phyloP scores from a whole-genome alignment of 352 stramenopile species.

The Pythium phragmiticola region DNA sequence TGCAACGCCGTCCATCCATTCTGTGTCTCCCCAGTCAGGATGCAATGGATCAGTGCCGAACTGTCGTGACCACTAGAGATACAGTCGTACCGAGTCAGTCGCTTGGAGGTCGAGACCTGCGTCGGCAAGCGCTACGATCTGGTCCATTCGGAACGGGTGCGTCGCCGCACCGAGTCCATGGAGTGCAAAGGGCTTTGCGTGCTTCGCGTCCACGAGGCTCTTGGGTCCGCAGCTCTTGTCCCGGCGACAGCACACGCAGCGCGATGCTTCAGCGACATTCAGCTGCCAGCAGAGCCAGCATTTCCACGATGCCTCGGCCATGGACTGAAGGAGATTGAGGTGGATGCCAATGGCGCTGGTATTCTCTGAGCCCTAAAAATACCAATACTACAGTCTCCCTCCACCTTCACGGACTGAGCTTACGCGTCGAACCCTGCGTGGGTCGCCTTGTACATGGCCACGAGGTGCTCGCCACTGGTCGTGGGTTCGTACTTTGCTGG shows the following conservation, averaged over 20 bases:
- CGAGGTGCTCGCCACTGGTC: conserved; percentile 72
- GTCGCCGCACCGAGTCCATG: conserved; percentile 31
- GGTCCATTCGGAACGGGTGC: conserved; percentile 28
- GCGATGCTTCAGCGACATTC: conserved; percentile 24
- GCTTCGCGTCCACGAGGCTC: conserved; percentile 18
- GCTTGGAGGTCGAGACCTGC: conserved; percentile 31
- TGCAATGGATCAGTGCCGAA: too few species aligned
- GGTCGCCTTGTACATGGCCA: conserved; percentile 75
- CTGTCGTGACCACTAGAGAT: neutral
- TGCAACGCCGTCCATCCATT: conserved; percentile 37
- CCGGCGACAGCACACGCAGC: conserved; percentile 31
- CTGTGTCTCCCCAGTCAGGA: conserved; percentile 5
- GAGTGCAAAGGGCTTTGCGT: conserved; percentile 32
- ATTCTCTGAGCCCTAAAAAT: neutral
- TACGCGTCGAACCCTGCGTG: conserved; percentile 48
- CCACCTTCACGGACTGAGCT: neutral
- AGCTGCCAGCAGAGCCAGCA: conserved; percentile 45
- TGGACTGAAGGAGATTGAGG: neutral
- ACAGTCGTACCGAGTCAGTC: conserved; percentile 28
- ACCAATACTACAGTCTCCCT: too few species aligned
- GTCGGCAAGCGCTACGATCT: conserved; percentile 24
- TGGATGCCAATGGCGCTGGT: neutral
- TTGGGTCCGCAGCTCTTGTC: conserved; percentile 30
- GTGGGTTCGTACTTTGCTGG: conserved; percentile 59
- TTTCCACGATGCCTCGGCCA: conserved; percentile 25